phyloP scores from a whole-genome alignment of 352 stramenopile genomes.

The Pythium dissotocum region DNA sequence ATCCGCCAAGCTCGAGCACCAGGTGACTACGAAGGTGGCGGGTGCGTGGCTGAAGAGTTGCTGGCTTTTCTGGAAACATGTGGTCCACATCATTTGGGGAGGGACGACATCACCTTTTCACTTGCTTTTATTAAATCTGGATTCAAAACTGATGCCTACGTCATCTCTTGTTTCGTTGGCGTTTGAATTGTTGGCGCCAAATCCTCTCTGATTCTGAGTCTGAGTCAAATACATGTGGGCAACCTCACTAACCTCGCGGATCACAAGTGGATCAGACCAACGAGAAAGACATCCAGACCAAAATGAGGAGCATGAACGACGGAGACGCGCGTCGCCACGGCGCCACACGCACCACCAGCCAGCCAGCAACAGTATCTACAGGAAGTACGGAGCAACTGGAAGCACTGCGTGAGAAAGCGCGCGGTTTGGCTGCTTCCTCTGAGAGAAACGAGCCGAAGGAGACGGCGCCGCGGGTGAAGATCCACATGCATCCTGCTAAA shows the following conservation, averaged over 20 bases:
- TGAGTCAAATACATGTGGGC: slow-evolving; percentile 3
- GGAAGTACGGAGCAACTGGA: not conserved
- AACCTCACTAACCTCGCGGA: not conserved
- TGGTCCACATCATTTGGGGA: slow-evolving; percentile 23
- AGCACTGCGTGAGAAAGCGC: not conserved
- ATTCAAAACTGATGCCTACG: not conserved
- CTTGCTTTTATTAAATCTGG: not conserved
- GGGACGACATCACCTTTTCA: slow-evolving; percentile 10
- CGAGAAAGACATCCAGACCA: not conserved
- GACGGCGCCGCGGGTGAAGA: slow-evolving; percentile 6
- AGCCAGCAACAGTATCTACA: not conserved
- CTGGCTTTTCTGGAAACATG: slow-evolving; percentile 27
- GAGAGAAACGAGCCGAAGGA: not conserved
- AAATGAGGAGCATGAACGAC: not conserved
- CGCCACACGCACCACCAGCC: not conserved
- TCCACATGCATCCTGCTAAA: slow-evolving; percentile 37
- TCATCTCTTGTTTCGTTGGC: slow-evolving; percentile 17
- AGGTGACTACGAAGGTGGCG: not conserved
- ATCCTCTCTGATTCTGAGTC: slow-evolving; percentile 8
- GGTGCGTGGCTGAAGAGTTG: not conserved
- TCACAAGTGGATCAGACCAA: slow-evolving; percentile 10
- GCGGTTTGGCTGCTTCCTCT: not conserved
- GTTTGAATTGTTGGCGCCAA: slow-evolving; percentile 35
- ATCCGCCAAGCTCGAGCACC: not conserved
- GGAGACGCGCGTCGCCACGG: not conserved